Evolutionary conservation across 768 basidiomycete genomes (phyloP), one percentile per base, ranked within the genome.

Genomic region (Tricholoma hemisulphureum): DNA sequence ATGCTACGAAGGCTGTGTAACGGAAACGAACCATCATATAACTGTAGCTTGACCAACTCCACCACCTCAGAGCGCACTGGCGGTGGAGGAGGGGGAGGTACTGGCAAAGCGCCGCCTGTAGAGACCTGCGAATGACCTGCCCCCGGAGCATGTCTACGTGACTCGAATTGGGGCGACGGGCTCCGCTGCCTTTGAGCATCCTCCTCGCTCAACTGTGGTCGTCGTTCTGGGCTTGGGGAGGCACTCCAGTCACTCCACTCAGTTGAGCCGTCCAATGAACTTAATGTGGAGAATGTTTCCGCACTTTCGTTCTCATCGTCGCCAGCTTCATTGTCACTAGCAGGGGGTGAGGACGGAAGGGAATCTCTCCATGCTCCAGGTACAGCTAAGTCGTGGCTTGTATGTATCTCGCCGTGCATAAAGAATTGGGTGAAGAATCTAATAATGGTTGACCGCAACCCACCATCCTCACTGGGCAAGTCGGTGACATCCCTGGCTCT

Each of bases 11-110:
- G 66, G 0, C 73, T 61, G 29, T 70, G 61, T 1, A 69, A 57
- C 7, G 62, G n/a, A 65, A 82, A 85, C 1, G 82, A 82, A 0
- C 85, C 85, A 52, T 84, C 79, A 24, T 73, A 73, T 2, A 59
- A 48, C 69, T 83, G 80, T 20, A 78, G 58, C 13, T 61, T 59
- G 10, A 80, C 66, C 37, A 85, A 66, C 2, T 71, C 55, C 16
- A 77, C 58, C 4, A 80, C 73, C 28, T 69, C 64, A 3, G 65
- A 45, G 20, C 60, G 60, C 11, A 65, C 55, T 24, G 60, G 57
- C n/a, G 56, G 63, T 24, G 67, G 51, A 9, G 65, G 53, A 1
- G 48, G 52, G 2, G 28, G 60, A 14, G 24, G 51, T 24, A 50
- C 55, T 3, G 57, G 51, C 21, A 35, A 48, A 18, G 32, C 50